Percentiles rank a stretch among this genome's conserved stretches.
Conservation (phyloP, 352 stramenopile genomes). For the Albugo laibachii region DNA sequence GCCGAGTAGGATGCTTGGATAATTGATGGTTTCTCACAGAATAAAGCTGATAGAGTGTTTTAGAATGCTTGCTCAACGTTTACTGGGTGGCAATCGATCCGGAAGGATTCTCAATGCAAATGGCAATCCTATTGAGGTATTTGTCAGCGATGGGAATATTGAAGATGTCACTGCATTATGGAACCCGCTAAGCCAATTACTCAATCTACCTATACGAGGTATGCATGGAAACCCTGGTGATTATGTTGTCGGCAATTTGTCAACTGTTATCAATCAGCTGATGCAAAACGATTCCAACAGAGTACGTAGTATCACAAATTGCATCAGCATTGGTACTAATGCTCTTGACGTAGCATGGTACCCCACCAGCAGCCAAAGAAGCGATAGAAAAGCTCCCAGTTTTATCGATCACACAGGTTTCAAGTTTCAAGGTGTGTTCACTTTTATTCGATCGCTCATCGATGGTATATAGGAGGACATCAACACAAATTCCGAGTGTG, state of each 20-base stretch:
- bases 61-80: neutral
- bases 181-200: conserved; percentile 34
- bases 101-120: conserved; percentile 24
- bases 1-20: neutral
- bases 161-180: conserved; percentile 25
- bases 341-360: conserved; percentile 28
- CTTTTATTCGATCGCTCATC: neutral
- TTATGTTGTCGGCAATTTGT: conserved; percentile 72
- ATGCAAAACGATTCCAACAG: conserved; percentile 79
- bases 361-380: conserved; percentile 52
- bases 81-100: conserved; percentile 1
- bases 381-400: conserved; percentile 54
- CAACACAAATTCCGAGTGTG: conserved; percentile 52
- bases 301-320: conserved; percentile 17
- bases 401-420: conserved; percentile 31
- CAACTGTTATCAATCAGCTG: conserved; percentile 72
- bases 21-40: neutral
- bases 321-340: neutral
- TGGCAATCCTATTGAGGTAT: conserved; percentile 57
- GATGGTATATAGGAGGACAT: conserved; percentile 23
- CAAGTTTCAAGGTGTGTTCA: neutral
- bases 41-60: neutral
- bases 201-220: conserved; percentile 14
- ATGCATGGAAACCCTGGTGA: conserved; percentile 46
- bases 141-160: conserved; percentile 33